These are phyloP conservation scores for Ceratocystis albifundus DNA, from an alignment of 2,329 filamentous ascomycete genomes.

Conservation along the genomic window DNA sequence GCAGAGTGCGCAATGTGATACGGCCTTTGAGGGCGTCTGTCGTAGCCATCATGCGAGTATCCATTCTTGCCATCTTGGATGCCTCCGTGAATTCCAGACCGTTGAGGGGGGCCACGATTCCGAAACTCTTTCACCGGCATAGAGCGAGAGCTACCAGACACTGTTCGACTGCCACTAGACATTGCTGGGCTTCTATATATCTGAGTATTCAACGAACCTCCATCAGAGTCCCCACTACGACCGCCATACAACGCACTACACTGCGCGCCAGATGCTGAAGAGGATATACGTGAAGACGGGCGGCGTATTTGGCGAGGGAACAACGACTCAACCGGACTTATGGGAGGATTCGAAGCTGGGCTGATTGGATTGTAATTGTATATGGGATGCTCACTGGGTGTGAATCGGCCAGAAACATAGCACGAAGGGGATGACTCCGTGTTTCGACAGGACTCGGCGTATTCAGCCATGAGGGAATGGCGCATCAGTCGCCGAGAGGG, in stretches of 20 bases:
- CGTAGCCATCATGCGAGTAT: conserved; percentile 10
- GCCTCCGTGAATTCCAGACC: conserved; percentile 11
- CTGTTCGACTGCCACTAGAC: conserved; percentile 3
- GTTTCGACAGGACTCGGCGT: conserved; percentile 9
- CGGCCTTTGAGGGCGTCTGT: conserved; percentile 7
- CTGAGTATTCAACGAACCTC: not conserved
- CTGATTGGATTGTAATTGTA: conserved; percentile 21
- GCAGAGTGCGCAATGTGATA: conserved; percentile 16
- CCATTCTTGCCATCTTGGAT: not conserved
- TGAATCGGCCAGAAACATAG: conserved; percentile 9
- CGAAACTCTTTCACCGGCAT: conserved; percentile 2
- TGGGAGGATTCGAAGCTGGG: not conserved
- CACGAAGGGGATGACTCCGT: conserved; percentile 14
- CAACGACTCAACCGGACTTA: conserved; percentile 9
- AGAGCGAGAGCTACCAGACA: conserved; percentile 9
- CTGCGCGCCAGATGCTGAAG: not conserved
- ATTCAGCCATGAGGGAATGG: conserved; percentile 21
- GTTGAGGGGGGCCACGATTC: conserved; percentile 9
- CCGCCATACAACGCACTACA: not conserved
- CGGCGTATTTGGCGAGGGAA: conserved; percentile 7
- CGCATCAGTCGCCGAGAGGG: conserved; percentile 19
- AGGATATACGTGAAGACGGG: conserved; percentile 14
- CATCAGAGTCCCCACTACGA: conserved; percentile 7
- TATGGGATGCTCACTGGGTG: conserved; percentile 18
- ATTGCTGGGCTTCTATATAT: not conserved